A percentile compares a stretch with the other conserved stretches of the same genome.
Evolutionary conservation across 1,284 basidiomycete species (phyloP).

Genomic region (Leccinum subrobustum): DNA sequence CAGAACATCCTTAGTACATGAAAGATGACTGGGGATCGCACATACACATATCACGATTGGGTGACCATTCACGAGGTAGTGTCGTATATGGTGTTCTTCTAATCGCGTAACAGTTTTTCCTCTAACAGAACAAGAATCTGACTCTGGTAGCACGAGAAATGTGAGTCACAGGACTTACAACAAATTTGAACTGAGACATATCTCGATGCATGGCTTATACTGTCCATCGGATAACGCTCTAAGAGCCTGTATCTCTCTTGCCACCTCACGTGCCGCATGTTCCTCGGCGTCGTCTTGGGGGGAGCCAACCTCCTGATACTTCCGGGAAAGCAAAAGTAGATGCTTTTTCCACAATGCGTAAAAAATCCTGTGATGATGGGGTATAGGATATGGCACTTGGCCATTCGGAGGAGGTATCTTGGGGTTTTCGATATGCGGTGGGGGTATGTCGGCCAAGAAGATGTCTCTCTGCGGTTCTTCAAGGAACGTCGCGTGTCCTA

Average conservation of each 20-base stretch:
- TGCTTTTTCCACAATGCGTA: slow-evolving; percentile 28
- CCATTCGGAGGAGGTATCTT: slow-evolving; percentile 23
- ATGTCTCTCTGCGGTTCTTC: slow-evolving; percentile 55
- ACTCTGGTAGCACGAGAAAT: background rate
- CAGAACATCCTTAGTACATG: background rate
- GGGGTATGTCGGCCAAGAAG: slow-evolving; percentile 43
- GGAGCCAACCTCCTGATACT: slow-evolving; percentile 16
- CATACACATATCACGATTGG: slow-evolving; percentile 77
- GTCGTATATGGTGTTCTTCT: slow-evolving; percentile 69
- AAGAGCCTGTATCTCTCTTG: slow-evolving; percentile 26
- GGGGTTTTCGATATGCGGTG: slow-evolving; percentile 14
- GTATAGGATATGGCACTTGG: slow-evolving; percentile 19
- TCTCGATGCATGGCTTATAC: slow-evolving; percentile 68
- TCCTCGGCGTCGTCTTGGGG: slow-evolving; percentile 15
- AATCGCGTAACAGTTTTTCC: slow-evolving; percentile 67
- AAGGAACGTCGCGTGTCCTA: slow-evolving; percentile 84
- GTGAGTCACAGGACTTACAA: slow-evolving; percentile 43
- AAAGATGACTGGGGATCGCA: slow-evolving; percentile 10
- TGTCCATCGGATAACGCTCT: slow-evolving; percentile 11
- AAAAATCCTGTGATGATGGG: slow-evolving; percentile 26
- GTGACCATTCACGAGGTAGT: slow-evolving; percentile 63
- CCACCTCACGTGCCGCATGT: slow-evolving; percentile 25
- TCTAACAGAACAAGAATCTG: slow-evolving; percentile 34
- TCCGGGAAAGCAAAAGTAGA: slow-evolving; percentile 22
- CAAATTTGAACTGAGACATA: slow-evolving; percentile 81